A percentile compares a stretch with the other conserved stretches of the same genome.
Conservation (phyloP, 2,329 filamentous ascomycete species). For the Bipolaris cookei region DNA sequence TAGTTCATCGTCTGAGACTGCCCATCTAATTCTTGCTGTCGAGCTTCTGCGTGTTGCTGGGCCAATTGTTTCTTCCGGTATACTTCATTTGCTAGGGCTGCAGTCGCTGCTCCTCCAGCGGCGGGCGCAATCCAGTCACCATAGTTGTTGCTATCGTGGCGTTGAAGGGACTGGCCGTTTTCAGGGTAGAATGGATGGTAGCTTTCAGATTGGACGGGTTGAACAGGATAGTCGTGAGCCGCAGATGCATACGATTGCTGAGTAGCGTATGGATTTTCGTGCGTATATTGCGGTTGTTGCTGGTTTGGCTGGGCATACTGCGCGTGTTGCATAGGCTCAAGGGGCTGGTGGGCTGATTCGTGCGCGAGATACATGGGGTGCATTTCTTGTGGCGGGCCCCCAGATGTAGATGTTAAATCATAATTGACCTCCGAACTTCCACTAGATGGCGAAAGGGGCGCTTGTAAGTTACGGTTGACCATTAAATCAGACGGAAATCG, state of each 20-base stretch:
- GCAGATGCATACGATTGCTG: conserved; percentile 18
- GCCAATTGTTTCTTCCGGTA: conserved; percentile 41
- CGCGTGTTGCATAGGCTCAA: conserved; percentile 16
- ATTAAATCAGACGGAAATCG: conserved; percentile 94
- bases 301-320: conserved; percentile 14
- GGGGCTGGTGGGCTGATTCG: conserved; percentile 26
- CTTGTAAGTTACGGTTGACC: conserved; percentile 84
- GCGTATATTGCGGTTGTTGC: conserved; percentile 21
- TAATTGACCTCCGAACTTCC: conserved; percentile 72
- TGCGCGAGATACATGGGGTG: conserved; percentile 33
- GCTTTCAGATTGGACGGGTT: conserved; percentile 3
- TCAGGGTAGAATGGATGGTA: conserved; percentile 7
- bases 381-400: conserved; percentile 56
- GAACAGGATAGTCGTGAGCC: conserved; percentile 6
- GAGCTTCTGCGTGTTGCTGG: conserved; percentile 34
- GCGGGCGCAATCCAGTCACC: conserved; percentile 62
- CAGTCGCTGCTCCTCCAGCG: conserved; percentile 53
- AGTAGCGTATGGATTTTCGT: conserved; percentile 25
- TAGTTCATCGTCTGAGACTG: conserved; percentile 5
- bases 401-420: conserved; percentile 66
- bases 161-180: conserved; percentile 20
- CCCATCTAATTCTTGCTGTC: conserved; percentile 28
- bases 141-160: conserved; percentile 54
- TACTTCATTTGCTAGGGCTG: conserved; percentile 49
- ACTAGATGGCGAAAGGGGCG: conserved; percentile 79